A percentile compares a stretch with the other conserved stretches of the same genome.
phyloP scores from a whole-genome alignment of 148 eudicot species.

The Simmondsia chinensis region DNA sequence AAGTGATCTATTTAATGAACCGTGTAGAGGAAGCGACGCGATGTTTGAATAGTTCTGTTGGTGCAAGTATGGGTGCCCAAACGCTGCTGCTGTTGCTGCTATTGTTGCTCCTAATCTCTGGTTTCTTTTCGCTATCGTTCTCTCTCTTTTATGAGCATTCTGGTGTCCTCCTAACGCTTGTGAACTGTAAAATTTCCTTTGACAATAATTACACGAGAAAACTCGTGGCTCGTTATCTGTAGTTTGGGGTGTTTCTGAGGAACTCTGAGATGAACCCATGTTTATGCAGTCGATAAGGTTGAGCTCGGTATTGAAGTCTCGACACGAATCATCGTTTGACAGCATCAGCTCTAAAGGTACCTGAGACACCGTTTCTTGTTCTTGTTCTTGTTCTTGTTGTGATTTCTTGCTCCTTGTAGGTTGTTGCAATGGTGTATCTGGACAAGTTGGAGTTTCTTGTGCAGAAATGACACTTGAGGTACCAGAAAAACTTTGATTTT shows the following conservation, averaged over 20 bases:
- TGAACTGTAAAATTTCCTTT: conserved; percentile 70
- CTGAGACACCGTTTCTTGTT: conserved; percentile 13
- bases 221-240: conserved; percentile 44
- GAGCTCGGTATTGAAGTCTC: conserved; percentile 23
- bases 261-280: conserved; percentile 30
- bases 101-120: conserved; percentile 31
- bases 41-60: conserved; percentile 34
- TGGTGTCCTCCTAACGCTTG: conserved; percentile 91
- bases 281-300: conserved; percentile 42
- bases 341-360: conserved; percentile 14
- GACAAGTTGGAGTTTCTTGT: conserved; percentile 12
- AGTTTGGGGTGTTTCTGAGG: conserved; percentile 27
- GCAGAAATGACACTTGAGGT: conserved; percentile 19
- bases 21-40: conserved; percentile 64
- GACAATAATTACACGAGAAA: conserved; percentile 76
- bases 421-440: conserved; percentile 10
- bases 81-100: conserved; percentile 26
- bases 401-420: conserved; percentile 6
- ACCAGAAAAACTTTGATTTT: conserved; percentile 23
- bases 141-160: conserved; percentile 78
- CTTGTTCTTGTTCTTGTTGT: conserved; percentile 8
- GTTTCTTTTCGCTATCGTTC: conserved; percentile 52
- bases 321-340: conserved; percentile 16
- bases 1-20: conserved; percentile 41
- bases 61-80: conserved; percentile 34